phyloP scores from a whole-genome alignment of 176 grass and related monocot species.

The Hyparrhenia diplandra region DNA sequence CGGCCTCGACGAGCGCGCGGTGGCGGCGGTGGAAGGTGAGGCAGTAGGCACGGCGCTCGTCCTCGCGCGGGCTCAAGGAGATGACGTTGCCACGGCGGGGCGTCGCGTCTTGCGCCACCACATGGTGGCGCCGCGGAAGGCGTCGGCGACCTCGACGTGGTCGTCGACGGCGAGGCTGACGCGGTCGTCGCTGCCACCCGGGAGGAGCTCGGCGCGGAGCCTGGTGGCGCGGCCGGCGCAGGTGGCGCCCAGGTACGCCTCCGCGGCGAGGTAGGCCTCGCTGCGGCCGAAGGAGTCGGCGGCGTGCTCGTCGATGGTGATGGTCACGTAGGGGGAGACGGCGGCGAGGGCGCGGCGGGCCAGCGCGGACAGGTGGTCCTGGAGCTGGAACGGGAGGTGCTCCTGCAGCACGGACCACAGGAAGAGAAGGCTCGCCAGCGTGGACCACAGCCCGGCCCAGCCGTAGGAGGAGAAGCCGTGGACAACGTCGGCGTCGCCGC shows the following conservation, averaged over 20 bases:
- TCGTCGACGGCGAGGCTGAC: constrained; percentile 37
- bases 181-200: constrained; percentile 6
- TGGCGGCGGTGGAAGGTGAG: constrained; percentile 28
- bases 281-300: constrained; percentile 19
- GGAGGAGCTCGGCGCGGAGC: constrained; percentile 37
- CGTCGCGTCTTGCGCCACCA: constrained; percentile 13
- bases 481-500: too few species aligned
- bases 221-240: constrained; percentile 17
- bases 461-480: background rate
- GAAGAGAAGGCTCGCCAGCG: constrained; percentile 31
- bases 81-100: background rate
- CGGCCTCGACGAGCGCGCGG: constrained; percentile 9
- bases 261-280: constrained; percentile 30
- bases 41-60: constrained; percentile 14
- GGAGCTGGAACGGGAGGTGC: constrained; percentile 23
- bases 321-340: constrained; percentile 34
- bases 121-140: constrained; percentile 23
- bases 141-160: constrained; percentile 45
- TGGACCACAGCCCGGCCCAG: background rate
- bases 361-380: background rate
- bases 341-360: background rate
- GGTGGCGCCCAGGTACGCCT: constrained; percentile 49
- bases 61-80: background rate
- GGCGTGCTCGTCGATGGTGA: constrained; percentile 44
- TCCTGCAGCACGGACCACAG: constrained; percentile 20